phyloP scores from a whole-genome alignment of 768 basidiomycete species.

The Lactifluus piperatus region DNA sequence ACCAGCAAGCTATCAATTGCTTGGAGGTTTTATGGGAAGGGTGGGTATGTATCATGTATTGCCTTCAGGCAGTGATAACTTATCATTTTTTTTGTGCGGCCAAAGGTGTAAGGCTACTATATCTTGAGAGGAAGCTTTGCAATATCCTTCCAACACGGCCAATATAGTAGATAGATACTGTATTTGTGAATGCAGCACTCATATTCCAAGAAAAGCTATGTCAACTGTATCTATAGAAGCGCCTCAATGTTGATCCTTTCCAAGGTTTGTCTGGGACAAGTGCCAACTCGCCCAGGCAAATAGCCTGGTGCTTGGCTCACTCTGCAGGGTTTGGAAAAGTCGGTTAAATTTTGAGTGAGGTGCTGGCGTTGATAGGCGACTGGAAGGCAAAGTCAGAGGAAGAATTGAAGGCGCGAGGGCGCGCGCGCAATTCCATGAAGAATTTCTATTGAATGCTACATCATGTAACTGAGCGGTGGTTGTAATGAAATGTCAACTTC shows the following conservation, averaged over 20 bases:
- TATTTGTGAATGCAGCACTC: not conserved
- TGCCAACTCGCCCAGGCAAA: constrained; percentile 31
- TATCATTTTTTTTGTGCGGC: too few species aligned
- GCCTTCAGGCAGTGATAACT: too few species aligned
- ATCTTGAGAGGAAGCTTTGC: too few species aligned
- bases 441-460: not conserved
- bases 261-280: constrained; percentile 56
- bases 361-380: not conserved
- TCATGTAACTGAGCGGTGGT: not conserved
- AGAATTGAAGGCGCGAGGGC: not conserved
- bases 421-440: not conserved
- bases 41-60: too few species aligned
- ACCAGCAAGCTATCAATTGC: too few species aligned
- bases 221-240: constrained; percentile 38
- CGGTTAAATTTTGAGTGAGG: constrained; percentile 27
- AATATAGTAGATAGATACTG: too few species aligned
- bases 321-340: constrained; percentile 29
- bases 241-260: constrained; percentile 73
- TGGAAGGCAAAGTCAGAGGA: not conserved
- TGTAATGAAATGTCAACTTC: constrained; percentile 1
- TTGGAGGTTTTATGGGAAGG: too few species aligned
- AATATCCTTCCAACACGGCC: too few species aligned
- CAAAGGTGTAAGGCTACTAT: too few species aligned
- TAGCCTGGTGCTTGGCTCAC: constrained; percentile 30
- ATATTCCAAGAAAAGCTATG: not conserved